These are phyloP conservation scores for Lindgomyces ingoldianus DNA, from an alignment of 495 filamentous ascomycete genomes.

Conservation along the genomic window DNA sequence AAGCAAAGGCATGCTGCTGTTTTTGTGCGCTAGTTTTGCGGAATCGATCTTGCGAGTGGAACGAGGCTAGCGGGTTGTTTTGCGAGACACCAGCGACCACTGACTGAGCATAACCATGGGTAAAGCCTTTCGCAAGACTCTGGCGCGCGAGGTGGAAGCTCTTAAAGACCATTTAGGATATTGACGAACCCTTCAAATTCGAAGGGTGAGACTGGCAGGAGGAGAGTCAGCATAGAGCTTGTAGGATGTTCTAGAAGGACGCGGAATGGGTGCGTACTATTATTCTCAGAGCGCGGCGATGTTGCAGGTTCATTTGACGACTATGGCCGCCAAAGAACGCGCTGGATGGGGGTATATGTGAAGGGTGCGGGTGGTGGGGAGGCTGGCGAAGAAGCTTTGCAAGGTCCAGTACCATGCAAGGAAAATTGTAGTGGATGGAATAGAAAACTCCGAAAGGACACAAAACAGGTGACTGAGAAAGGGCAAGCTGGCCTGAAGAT, in stretches of 20 bases:
- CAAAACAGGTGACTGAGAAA: constrained; percentile 5
- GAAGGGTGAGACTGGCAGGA: constrained; percentile 49
- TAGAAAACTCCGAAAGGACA: neutral
- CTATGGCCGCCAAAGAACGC: constrained; percentile 61
- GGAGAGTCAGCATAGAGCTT: constrained; percentile 17
- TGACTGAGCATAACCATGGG: constrained; percentile 95
- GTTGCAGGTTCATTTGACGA: constrained; percentile 71
- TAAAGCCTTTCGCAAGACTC: constrained; percentile 92
- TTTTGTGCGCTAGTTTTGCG: constrained; percentile 63
- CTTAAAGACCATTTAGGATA: constrained; percentile 81
- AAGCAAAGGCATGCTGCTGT: constrained; percentile 68
- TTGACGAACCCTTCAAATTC: constrained; percentile 48
- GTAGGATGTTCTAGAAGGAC: neutral
- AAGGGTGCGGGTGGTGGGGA: neutral
- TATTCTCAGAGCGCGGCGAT: constrained; percentile 49
- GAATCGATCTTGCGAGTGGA: constrained; percentile 55
- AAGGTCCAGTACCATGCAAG: neutral
- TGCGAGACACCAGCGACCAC: constrained; percentile 90
- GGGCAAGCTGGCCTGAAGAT: constrained; percentile 33
- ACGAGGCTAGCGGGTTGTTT: constrained; percentile 55
- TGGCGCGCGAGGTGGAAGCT: constrained; percentile 92
- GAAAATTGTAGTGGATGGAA: neutral
- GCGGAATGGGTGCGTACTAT: constrained; percentile 48
- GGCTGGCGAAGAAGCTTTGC: neutral
- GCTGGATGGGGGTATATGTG: constrained; percentile 38